Evolutionary conservation across 805 yeast species (phyloP).

Genomic region (Sugiyamaella smithiae): DNA sequence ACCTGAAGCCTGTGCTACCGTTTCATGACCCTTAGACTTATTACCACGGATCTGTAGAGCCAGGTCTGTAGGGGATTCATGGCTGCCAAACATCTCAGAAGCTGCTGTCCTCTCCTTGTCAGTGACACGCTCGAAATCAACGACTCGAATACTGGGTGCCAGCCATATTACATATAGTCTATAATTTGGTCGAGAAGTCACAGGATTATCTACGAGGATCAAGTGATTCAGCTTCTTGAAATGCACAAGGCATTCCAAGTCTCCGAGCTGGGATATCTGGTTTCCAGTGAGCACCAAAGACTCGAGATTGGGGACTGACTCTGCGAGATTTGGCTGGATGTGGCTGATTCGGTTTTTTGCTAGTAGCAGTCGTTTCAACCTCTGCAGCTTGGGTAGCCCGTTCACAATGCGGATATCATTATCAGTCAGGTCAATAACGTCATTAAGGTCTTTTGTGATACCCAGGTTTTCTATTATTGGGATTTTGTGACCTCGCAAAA

Average conservation of each 20-base stretch:
- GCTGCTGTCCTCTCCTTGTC: conserved; percentile 51
- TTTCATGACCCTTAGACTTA: conserved; percentile 15
- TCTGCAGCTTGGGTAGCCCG: conserved; percentile 45
- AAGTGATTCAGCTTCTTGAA: conserved; percentile 48
- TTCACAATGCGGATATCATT: conserved; percentile 62
- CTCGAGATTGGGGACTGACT: conserved; percentile 46
- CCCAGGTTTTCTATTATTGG: conserved; percentile 46
- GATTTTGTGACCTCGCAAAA: conserved; percentile 40
- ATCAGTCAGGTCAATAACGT: conserved; percentile 68
- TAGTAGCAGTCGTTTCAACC: conserved; percentile 52
- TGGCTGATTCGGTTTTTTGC: conserved; percentile 58
- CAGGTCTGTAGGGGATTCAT: conserved; percentile 31
- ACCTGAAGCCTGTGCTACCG: background rate
- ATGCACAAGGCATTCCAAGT: conserved; percentile 40
- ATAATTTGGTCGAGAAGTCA: conserved; percentile 51
- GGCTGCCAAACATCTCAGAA: conserved; percentile 41
- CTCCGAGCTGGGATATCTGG: conserved; percentile 44
- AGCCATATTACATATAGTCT: conserved; percentile 58
- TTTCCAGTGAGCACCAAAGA: conserved; percentile 54
- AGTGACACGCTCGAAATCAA: conserved; percentile 68
- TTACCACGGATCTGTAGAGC: conserved; percentile 32
- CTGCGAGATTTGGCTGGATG: conserved; percentile 38
- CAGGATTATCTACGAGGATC: conserved; percentile 57
- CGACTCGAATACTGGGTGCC: conserved; percentile 57
- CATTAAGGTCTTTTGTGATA: conserved; percentile 42